Base-by-base conservation (phyloP, 2,329 filamentous ascomycete species). In the Penicillium sp. region DNA sequence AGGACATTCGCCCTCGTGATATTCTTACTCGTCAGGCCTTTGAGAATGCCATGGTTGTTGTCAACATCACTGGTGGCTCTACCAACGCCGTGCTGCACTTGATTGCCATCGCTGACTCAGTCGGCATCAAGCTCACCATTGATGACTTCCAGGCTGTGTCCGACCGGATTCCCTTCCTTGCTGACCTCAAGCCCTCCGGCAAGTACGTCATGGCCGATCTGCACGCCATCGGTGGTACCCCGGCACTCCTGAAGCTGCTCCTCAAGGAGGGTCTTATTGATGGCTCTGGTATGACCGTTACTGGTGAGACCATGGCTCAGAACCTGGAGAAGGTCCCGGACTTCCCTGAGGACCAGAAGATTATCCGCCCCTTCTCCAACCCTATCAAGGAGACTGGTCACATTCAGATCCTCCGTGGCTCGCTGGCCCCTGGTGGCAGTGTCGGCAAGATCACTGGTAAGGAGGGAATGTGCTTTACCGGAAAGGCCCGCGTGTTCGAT, bases 61-160 rank as follows among this genome's bases (percentile, higher is more conserved):
- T 89, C 56, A 90, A 84, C 66, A 85, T 91, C 60, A 86, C 88
- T 3, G 87, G 87, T 47, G 87, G 87, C 55, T 89, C 85, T 63
- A 93, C 87, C 57, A 93, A 93, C 69, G 87, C 87, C 34, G 87
- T 93, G 32, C 80, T 93, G 40, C 87, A 93, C 69, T 71, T 93
- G 42, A 87, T 93, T 64, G 87, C 87, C 62, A 89, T 91, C 50
- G 87, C 87, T 53, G 84, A 91, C 70, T 79, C 84, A 6, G 86
- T 88, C 21, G 87, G 86, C 61, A 78, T 93, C 66, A 86, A 88
- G 69, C 79, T 93, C 48, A 88, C 84, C 41, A 84, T 93, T 52
- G 87, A 93, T 60, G 87, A 93, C 71, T 91, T 91, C 80, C 87
- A 93, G 72, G 74, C 78, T 59, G 85, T 91, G 43, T 88, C 85